A percentile compares a stretch with the other conserved stretches of the same genome.
Conservation (phyloP, 129 eudicot genomes). For the carrot (Daucus carota) region DH1_v3.0 NC_030385.2:42349501-42350000, state of each 20-base stretch:
- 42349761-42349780: too few species aligned
- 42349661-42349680: too few species aligned
- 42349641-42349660: too few species aligned
- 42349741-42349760: too few species aligned
- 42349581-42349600: background rate
- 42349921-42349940: constrained; percentile 14
- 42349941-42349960: constrained; percentile 9
- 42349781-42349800: too few species aligned
- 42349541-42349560: background rate
- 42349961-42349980: constrained; percentile 17
- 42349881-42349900: background rate
- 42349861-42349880: too few species aligned
- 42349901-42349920: constrained; percentile 9
- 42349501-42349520: constrained; percentile 4
- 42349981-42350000: constrained; percentile 7
- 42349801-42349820: too few species aligned
- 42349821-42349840: too few species aligned
- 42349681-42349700: too few species aligned
- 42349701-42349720: too few species aligned
- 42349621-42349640: background rate
- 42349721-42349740: too few species aligned
- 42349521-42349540: background rate
- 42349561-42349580: background rate
- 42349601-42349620: constrained; percentile 6
- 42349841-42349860: too few species aligned